A percentile compares a stretch with the other conserved stretches of the same genome.
Conservation (phyloP, 768 basidiomycete genomes). For the Pisolithus sp. region DNA sequence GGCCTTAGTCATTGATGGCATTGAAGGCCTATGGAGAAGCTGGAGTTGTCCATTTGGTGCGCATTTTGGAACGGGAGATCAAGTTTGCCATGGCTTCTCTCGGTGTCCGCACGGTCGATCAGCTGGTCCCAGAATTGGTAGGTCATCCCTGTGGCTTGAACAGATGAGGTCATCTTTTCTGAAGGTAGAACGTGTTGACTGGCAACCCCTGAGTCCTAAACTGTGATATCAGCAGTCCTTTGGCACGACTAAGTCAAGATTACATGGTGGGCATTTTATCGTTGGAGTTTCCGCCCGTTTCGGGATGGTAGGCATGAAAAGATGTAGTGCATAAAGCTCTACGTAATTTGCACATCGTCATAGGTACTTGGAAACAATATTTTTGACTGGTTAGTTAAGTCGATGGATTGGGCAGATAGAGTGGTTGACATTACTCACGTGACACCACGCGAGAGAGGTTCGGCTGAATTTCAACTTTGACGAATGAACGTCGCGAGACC, state of each 20-base stretch:
- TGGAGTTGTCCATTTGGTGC: conserved; percentile 59
- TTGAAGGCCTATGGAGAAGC: conserved; percentile 66
- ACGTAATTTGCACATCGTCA: neutral
- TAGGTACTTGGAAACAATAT: neutral
- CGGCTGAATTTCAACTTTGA: too few species aligned
- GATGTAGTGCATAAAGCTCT: neutral
- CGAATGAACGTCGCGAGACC: too few species aligned
- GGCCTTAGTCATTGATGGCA: conserved; percentile 1
- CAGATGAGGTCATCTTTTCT: conserved; percentile 2
- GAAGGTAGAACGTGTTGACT: conserved; percentile 61
- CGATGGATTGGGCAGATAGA: neutral
- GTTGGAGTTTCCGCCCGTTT: too few species aligned
- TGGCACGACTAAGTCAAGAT: neutral
- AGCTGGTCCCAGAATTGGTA: conserved; percentile 74
- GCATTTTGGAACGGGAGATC: conserved; percentile 74
- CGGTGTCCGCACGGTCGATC: conserved; percentile 57
- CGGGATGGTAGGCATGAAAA: too few species aligned
- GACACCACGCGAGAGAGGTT: conserved; percentile 2
- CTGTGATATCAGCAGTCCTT: conserved; percentile 13
- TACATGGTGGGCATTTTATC: too few species aligned
- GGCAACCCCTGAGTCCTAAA: conserved; percentile 41
- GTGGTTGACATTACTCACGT: conserved; percentile 7
- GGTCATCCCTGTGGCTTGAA: conserved; percentile 10
- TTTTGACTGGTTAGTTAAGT: neutral
- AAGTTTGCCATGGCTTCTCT: conserved; percentile 67